phyloP scores from a whole-genome alignment of 2,329 filamentous ascomycete genomes.

The Aspergillus pseudoglaucus region DNA sequence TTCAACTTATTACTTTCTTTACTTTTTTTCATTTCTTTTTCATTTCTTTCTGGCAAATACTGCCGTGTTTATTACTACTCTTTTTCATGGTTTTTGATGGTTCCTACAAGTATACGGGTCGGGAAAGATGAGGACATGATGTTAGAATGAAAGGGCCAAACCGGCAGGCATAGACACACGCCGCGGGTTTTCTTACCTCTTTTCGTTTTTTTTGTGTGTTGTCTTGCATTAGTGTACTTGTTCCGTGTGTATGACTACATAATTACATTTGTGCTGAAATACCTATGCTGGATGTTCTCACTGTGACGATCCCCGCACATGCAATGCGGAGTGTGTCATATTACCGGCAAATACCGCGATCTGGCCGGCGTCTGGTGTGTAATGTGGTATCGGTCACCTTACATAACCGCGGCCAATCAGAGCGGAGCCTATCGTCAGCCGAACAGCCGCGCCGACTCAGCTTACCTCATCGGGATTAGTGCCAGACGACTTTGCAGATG shows the following conservation, averaged over 20 bases:
- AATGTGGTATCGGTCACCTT: background rate
- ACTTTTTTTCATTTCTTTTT: constrained; percentile 1
- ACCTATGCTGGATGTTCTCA: too few relatives aligned
- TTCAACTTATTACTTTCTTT: constrained; percentile 1
- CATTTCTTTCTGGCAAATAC: background rate
- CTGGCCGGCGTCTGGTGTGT: background rate
- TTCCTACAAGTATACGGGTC: too few relatives aligned
- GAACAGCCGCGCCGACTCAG: background rate
- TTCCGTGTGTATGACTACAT: constrained; percentile 1
- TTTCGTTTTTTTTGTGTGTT: too few relatives aligned
- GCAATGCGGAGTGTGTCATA: background rate
- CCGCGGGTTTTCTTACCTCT: too few relatives aligned
- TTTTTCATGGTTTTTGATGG: too few relatives aligned
- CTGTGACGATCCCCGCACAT: too few relatives aligned
- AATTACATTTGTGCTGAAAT: background rate
- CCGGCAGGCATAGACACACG: too few relatives aligned
- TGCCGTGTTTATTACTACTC: background rate
- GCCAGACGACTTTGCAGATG: constrained; percentile 7
- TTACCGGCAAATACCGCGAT: background rate
- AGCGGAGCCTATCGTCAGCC: constrained; percentile 8
- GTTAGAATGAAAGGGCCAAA: too few relatives aligned
- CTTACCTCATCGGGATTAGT: constrained; percentile 5
- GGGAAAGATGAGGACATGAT: too few relatives aligned
- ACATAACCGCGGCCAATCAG: constrained; percentile 11
- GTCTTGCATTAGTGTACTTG: too few relatives aligned